These are phyloP conservation scores for Trichoderma gracile DNA, from an alignment of 2,329 filamentous ascomycete species.

Conservation along the genomic window DNA sequence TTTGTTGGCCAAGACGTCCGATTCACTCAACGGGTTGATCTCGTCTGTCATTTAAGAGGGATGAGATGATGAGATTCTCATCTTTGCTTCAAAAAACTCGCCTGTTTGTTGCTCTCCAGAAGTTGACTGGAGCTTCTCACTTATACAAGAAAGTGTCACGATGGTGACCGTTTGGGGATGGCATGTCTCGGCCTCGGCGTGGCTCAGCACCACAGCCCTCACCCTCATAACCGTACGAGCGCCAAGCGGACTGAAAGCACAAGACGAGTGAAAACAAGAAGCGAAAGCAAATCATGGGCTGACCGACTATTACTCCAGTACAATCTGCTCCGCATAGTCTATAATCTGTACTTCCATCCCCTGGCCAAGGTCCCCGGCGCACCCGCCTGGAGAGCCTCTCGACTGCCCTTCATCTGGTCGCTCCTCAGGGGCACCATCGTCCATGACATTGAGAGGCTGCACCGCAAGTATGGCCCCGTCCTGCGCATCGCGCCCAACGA, in stretches of 20 bases:
- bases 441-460: slow-evolving; percentile 4
- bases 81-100: neutral
- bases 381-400: neutral
- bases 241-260: neutral
- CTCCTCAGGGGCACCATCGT: slow-evolving; percentile 15
- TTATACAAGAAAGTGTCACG: neutral
- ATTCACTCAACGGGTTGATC: neutral
- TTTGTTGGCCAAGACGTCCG: neutral
- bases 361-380: slow-evolving; percentile 17
- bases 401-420: slow-evolving; percentile 7
- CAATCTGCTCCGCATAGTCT: slow-evolving; percentile 2
- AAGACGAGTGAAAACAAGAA: no score
- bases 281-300: neutral
- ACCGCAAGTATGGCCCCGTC: slow-evolving; percentile 21
- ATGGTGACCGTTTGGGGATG: slow-evolving; percentile 5
- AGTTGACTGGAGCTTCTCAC: neutral
- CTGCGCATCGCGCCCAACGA: slow-evolving; percentile 23
- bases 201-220: slow-evolving; percentile 2
- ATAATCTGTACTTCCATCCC: slow-evolving; percentile 21
- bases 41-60: no score
- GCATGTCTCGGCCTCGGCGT: slow-evolving; percentile 5
- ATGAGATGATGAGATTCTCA: neutral
- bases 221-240: slow-evolving; percentile 9
- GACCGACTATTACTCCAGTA: neutral
- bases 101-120: neutral